Conservation (phyloP, 1,284 basidiomycete genomes). For the Trichosporon sp. region DNA sequence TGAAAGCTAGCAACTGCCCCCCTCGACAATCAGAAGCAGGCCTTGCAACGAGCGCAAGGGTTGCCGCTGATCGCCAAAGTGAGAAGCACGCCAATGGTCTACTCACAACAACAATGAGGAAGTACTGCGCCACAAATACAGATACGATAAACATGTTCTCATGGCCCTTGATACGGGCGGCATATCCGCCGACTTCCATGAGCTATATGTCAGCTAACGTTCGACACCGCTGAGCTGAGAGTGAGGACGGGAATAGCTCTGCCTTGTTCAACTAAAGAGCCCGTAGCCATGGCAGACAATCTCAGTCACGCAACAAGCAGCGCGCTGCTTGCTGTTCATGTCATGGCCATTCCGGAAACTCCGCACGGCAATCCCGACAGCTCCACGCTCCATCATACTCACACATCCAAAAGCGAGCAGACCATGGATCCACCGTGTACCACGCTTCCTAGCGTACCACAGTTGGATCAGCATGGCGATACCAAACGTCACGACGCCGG, state of each 20-base stretch:
- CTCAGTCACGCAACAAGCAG: not conserved
- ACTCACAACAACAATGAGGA: constrained; percentile 48
- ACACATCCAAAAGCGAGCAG: constrained; percentile 26
- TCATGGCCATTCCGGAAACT: no score
- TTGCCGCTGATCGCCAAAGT: no score
- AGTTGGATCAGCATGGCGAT: constrained; percentile 32
- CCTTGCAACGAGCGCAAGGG: no score
- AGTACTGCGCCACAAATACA: constrained; percentile 42
- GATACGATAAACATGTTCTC: constrained; percentile 25
- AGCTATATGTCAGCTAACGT: constrained; percentile 19
- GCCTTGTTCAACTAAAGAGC: no score
- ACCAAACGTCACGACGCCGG: constrained; percentile 37
- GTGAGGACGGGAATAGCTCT: no score
- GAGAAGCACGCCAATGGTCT: no score
- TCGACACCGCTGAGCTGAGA: no score
- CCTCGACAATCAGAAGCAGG: not conserved
- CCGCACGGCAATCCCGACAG: not conserved
- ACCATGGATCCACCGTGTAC: constrained; percentile 23
- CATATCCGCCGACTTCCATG: constrained; percentile 39
- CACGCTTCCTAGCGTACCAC: constrained; percentile 23
- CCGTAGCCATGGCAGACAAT: no score
- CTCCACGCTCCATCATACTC: constrained; percentile 9
- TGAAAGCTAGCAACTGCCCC: not conserved
- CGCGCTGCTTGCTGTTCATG: no score
- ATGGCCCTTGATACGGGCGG: constrained; percentile 25